phyloP scores from a whole-genome alignment of 139 green algal genomes.

The Chlamydomonas sphaeroides region DNA sequence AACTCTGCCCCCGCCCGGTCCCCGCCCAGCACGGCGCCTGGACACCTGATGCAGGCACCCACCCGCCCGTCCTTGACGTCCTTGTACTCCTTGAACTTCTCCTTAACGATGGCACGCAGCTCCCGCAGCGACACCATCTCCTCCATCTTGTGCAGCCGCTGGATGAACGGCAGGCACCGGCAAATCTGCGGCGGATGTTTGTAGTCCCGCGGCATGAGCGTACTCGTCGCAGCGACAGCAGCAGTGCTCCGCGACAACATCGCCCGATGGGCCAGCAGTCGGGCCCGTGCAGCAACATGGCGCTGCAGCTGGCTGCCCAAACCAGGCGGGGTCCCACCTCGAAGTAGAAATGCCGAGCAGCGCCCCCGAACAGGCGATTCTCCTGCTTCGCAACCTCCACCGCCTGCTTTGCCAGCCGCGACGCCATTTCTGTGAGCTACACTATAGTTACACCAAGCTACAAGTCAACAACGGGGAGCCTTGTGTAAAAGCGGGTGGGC shows the following conservation, averaged over 20 bases:
- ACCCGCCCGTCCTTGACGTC: conserved; percentile 68
- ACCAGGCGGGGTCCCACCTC: conserved; percentile 30
- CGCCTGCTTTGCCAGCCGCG: conserved; percentile 41
- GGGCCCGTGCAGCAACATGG: no score
- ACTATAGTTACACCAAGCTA: no score
- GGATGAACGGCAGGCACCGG: conserved; percentile 68
- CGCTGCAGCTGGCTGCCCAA: no score
- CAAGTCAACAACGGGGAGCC: no score
- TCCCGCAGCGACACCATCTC: conserved; percentile 59
- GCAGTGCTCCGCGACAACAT: no score
- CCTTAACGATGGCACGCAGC: conserved; percentile 63
- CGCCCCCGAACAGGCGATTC: conserved; percentile 49
- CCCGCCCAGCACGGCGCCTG: no score
- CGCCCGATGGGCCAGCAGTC: no score
- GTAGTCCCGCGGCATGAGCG: no score
- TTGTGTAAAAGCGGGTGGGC: no score
- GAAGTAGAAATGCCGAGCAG: conserved; percentile 57
- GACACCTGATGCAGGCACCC: conserved; percentile 20
- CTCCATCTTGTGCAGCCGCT: conserved; percentile 59
- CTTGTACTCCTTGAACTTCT: conserved; percentile 63
- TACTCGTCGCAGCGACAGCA: no score
- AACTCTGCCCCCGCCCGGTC: no score
- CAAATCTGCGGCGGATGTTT: conserved; percentile 58
- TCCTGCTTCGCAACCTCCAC: conserved; percentile 1
- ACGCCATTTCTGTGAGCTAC: no score